A percentile compares a stretch with the other conserved stretches of the same genome.
phyloP scores from a whole-genome alignment of 1,284 basidiomycete species.

The Leccinum subatratum region DNA sequence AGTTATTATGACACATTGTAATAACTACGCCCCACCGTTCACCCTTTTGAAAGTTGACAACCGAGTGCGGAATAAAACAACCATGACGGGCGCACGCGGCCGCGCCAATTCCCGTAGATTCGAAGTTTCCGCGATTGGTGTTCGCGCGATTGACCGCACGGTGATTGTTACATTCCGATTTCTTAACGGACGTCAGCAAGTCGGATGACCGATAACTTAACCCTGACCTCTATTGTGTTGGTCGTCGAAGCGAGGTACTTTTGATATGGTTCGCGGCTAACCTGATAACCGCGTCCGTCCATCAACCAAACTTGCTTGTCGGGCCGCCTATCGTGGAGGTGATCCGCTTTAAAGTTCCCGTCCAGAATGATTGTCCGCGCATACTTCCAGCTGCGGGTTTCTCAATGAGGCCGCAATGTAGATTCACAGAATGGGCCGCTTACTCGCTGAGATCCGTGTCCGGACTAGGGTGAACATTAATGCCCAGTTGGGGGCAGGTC shows the following conservation, averaged over 20 bases:
- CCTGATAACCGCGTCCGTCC: conserved; percentile 12
- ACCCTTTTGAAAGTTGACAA: conserved; percentile 6
- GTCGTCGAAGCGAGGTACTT: neutral
- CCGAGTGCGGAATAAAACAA: conserved; percentile 16
- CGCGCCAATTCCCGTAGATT: conserved; percentile 16
- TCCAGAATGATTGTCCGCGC: conserved; percentile 4
- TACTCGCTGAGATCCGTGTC: too few species aligned
- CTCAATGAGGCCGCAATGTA: too few species aligned
- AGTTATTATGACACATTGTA: neutral
- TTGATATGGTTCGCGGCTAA: neutral
- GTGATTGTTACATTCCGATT: conserved; percentile 9
- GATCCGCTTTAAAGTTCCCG: conserved; percentile 16
- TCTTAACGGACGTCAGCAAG: neutral
- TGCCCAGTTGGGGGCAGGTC: neutral
- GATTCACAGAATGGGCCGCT: too few species aligned
- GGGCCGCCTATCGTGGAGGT: neutral
- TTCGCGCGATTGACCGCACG: conserved; percentile 10
- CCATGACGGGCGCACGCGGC: conserved; percentile 19
- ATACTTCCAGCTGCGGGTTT: conserved; percentile 7
- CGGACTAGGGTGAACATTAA: neutral
- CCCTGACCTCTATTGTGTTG: neutral
- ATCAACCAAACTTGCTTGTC: conserved; percentile 11
- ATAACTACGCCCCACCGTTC: conserved; percentile 7
- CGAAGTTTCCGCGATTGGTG: conserved; percentile 1
- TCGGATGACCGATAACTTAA: neutral